Percentiles rank a stretch among this genome's conserved stretches.
Conservation (phyloP, 31 red algal species). For the Porphyra umbilicalis region DNA sequence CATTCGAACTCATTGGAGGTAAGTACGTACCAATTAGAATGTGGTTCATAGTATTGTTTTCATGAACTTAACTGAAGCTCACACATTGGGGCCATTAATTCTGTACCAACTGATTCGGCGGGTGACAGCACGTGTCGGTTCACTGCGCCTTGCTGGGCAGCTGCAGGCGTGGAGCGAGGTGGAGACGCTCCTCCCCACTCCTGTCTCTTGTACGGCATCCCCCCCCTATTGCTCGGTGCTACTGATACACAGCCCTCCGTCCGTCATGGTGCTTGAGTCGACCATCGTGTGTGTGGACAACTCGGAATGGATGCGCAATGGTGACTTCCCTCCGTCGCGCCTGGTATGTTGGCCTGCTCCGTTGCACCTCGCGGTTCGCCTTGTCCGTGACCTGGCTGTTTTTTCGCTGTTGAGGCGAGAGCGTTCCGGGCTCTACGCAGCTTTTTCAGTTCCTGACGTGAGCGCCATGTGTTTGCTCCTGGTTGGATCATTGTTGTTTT, state of each 20-base stretch:
- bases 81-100: too few relatives aligned
- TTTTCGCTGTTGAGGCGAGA: too few relatives aligned
- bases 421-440: too few relatives aligned
- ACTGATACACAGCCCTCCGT: not conserved
- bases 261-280: slow-evolving; percentile 83
- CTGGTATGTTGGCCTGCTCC: slow-evolving; percentile 60
- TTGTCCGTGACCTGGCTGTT: not conserved
- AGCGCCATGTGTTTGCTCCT: not conserved
- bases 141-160: not conserved
- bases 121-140: not conserved
- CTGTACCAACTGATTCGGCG: not conserved
- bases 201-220: not conserved
- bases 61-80: too few relatives aligned
- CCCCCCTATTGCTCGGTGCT: not conserved
- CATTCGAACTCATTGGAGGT: too few relatives aligned
- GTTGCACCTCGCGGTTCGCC: too few relatives aligned
- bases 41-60: too few relatives aligned
- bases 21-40: too few relatives aligned
- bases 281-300: slow-evolving; percentile 96
- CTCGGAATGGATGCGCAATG: slow-evolving; percentile 96
- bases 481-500: not conserved
- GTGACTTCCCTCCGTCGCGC: slow-evolving; percentile 81
- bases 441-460: not conserved
- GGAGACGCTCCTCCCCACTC: not conserved
- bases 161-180: not conserved